Percentiles rank a stretch among this genome's conserved stretches.
Conservation (phyloP, 176 grass and related monocot genomes). For the Urochloa ruziziensis region DNA sequence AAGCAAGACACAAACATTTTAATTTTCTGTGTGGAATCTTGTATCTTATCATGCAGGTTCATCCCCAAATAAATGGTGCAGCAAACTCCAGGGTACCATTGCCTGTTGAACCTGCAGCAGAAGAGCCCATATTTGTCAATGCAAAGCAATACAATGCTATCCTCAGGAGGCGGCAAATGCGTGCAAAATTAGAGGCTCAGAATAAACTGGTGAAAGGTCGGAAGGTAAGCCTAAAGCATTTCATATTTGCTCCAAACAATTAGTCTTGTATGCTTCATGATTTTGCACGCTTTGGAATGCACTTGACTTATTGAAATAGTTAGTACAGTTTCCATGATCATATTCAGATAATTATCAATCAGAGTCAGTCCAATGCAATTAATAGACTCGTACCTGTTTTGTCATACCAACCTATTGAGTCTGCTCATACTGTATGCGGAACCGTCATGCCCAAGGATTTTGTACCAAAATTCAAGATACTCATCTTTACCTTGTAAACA, state of each 20-base stretch:
- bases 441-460: background rate
- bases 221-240: slow-evolving; percentile 52
- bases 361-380: background rate
- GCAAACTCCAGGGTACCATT: slow-evolving; percentile 59
- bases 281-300: background rate
- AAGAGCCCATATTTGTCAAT: slow-evolving; percentile 92
- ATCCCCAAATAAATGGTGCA: slow-evolving; percentile 34
- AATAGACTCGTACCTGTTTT: background rate
- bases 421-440: background rate
- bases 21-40: background rate
- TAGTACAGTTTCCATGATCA: background rate
- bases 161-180: slow-evolving; percentile 71
- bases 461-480: background rate
- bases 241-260: background rate
- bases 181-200: slow-evolving; percentile 88
- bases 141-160: slow-evolving; percentile 94
- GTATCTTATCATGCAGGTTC: slow-evolving; percentile 42
- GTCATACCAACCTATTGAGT: background rate
- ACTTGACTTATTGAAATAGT: background rate
- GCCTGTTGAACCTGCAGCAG: slow-evolving; percentile 62
- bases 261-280: background rate
- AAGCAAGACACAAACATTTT: background rate
- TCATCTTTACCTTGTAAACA: background rate
- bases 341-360: background rate
- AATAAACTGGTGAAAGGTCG: slow-evolving; percentile 84